Base-by-base conservation (phyloP, 2,329 filamentous ascomycete species). In the Aspergillus sp. region DNA sequence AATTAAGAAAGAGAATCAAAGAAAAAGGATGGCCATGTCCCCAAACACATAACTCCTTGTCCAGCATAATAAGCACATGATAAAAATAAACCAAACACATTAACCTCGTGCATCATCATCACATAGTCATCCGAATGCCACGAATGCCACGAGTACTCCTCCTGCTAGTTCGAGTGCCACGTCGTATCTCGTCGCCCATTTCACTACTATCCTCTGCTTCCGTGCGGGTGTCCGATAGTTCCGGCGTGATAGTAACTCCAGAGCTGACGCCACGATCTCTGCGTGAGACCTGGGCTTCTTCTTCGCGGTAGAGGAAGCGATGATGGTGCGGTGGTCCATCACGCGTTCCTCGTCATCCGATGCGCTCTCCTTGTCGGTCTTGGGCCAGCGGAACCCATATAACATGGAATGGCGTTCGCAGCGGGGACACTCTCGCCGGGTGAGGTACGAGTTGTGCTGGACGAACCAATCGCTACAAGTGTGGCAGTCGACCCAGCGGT, bases 351-450 rank as follows among this genome's bases (percentile, higher is more conserved):
- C 77, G 6, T 79, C 82, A 62, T 97, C 93, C 19, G 78, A 67
- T 10, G 81, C 80, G 0, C 87, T 87, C 28, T 85, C 81, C 51
- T 77, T 85, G 49, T 95, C 86, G 0, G 93, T 97, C 73, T 98
- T 96, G 4, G 93, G 93, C 93, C 93, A 98, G 48, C 85, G 76
- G 61, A 86, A 96, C 0, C 94, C 94, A 63, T 97, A 98, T 0
- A 98, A 72, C 71, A 94, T 97, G 10, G 87, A 94, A 62, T 98
- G 93, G 0, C 93, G 81, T 70, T 98, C 93, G 66, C 93, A 98
- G 5, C 93, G 81, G 3, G 88, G 90, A 64, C 93, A 98, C 10
- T 88, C 85, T 42, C 85, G 82, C 44, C 85, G 81, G 1, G 90
- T 96, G 54, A 83, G 84, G 64, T 94, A 96, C 0, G 88, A 88